Percentiles rank a stretch among this genome's conserved stretches.
Conservation (phyloP, 768 basidiomycete species). For the Tylopilus sp. region DNA sequence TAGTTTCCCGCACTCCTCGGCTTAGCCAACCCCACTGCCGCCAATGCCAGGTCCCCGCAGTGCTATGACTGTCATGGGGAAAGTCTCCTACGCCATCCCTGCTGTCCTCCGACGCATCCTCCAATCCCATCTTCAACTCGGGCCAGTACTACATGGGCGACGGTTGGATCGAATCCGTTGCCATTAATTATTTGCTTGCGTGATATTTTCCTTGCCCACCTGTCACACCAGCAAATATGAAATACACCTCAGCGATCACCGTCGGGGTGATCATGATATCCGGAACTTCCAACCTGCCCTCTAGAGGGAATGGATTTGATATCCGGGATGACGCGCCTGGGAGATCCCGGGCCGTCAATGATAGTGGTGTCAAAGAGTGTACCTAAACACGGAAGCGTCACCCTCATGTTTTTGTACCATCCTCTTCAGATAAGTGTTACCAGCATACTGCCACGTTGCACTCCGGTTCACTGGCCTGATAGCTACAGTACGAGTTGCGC, state of each 20-base stretch:
- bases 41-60: slow-evolving; percentile 57
- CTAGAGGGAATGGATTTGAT: neutral
- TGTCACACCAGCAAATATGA: slow-evolving; percentile 48
- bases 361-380: neutral
- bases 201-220: slow-evolving; percentile 55
- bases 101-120: slow-evolving; percentile 50
- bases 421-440: too few species aligned
- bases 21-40: slow-evolving; percentile 49
- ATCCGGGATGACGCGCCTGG: slow-evolving; percentile 1
- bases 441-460: too few species aligned
- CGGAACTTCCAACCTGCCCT: slow-evolving; percentile 46
- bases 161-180: slow-evolving; percentile 42
- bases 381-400: slow-evolving; percentile 1
- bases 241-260: slow-evolving; percentile 42
- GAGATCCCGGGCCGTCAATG: neutral
- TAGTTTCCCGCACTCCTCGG: slow-evolving; percentile 46
- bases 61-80: slow-evolving; percentile 49
- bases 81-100: slow-evolving; percentile 57
- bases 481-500: too few species aligned
- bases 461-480: too few species aligned
- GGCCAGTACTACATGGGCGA: slow-evolving; percentile 62
- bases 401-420: too few species aligned
- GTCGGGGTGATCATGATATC: slow-evolving; percentile 20
- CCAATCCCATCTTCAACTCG: slow-evolving; percentile 54
- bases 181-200: slow-evolving; percentile 42